A percentile compares a stretch with the other conserved stretches of the same genome.
Evolutionary conservation across 2,329 filamentous ascomycete genomes (phyloP).

Genomic region (Alternaria sp.): DNA sequence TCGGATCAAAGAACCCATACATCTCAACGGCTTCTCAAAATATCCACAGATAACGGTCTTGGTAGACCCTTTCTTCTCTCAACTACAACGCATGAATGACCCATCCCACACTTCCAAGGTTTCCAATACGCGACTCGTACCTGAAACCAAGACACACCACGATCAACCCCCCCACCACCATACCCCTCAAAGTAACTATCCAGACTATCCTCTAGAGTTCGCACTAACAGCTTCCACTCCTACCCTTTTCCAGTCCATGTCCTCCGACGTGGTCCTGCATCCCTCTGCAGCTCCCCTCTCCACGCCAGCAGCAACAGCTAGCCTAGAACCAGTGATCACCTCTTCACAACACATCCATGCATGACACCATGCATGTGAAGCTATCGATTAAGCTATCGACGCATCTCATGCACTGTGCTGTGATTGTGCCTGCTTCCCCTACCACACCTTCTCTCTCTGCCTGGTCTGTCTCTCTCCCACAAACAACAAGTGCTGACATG

Average conservation of each 20-base stretch:
- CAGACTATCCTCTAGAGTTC: neutral
- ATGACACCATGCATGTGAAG: slow-evolving; percentile 4
- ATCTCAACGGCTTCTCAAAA: neutral
- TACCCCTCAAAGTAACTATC: slow-evolving; percentile 7
- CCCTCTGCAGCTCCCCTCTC: neutral
- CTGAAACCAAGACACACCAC: neutral
- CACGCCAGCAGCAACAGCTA: neutral
- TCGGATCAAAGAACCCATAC: neutral
- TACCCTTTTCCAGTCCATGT: slow-evolving; percentile 5
- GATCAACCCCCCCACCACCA: neutral
- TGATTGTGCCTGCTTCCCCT: slow-evolving; percentile 14
- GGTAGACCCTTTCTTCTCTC: neutral
- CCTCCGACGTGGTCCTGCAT: slow-evolving; percentile 1
- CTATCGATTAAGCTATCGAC: slow-evolving; percentile 14
- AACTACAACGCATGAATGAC: neutral
- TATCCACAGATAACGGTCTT: slow-evolving; percentile 8
- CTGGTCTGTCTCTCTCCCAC: neutral
- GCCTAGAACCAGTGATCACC: neutral
- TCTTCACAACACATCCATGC: neutral
- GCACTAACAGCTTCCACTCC: neutral
- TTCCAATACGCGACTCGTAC: neutral
- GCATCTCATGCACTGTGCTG: slow-evolving; percentile 9
- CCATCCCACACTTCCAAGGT: neutral
- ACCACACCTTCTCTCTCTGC: neutral
- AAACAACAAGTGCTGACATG: neutral